These are phyloP conservation scores for Fraxinus floribunda DNA, from an alignment of 305 asterid genomes.

Conservation along the genomic window DNA sequence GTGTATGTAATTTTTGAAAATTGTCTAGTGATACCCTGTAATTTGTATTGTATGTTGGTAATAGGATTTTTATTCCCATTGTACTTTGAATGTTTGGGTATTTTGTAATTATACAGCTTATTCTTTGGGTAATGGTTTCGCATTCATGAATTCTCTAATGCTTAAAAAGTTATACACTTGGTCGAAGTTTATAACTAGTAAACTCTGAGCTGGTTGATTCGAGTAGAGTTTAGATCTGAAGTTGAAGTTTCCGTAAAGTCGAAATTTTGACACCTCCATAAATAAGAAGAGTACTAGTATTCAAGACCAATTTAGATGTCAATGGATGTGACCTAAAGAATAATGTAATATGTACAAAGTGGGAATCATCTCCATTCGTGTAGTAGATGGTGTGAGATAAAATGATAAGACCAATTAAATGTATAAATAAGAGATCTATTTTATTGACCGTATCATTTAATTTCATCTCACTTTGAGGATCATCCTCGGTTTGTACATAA, in stretches of 20 bases:
- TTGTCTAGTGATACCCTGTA: background rate
- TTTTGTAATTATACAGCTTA: background rate
- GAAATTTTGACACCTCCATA: background rate
- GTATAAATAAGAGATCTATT: background rate
- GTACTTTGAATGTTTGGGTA: background rate
- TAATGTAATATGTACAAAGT: background rate
- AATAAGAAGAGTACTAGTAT: background rate
- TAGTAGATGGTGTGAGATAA: background rate
- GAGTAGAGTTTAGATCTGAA: background rate
- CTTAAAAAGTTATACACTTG: background rate
- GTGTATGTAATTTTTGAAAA: background rate
- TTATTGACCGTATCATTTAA: background rate
- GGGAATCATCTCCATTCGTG: background rate
- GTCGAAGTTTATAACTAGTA: background rate
- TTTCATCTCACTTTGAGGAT: background rate
- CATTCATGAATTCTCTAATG: background rate
- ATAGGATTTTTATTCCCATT: background rate
- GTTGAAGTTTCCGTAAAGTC: background rate
- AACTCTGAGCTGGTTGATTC: background rate
- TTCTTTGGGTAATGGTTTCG: background rate
- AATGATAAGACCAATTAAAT: background rate
- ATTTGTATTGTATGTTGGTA: constrained; percentile 1
- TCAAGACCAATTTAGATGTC: background rate
- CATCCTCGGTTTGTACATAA: background rate
- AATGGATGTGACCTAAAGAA: background rate